phyloP scores from a whole-genome alignment of 1,139 yeast species.

The Geotrichum citri-aurantii region DNA sequence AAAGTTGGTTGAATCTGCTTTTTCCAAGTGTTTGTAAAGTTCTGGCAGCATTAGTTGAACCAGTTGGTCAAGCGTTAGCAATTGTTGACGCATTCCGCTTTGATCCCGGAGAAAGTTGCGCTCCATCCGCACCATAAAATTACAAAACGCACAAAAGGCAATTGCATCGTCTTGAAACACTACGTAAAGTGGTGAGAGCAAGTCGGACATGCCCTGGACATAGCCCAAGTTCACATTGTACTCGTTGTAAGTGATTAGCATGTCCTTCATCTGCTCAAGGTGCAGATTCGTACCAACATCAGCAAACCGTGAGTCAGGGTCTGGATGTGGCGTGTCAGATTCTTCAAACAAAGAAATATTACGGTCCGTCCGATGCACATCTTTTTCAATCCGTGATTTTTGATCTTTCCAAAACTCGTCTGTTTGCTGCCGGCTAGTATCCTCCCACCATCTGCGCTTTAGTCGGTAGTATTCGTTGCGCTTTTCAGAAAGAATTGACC shows the following conservation, averaged over 20 bases:
- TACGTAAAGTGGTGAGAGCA: constrained; percentile 80
- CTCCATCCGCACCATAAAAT: constrained; percentile 93
- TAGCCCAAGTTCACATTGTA: constrained; percentile 80
- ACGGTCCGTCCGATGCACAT: constrained; percentile 87
- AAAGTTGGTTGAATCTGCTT: constrained; percentile 82
- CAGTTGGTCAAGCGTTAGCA: constrained; percentile 73
- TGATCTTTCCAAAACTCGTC: constrained; percentile 86
- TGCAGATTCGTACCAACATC: constrained; percentile 58
- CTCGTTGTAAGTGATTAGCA: constrained; percentile 80
- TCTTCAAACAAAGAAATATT: constrained; percentile 59
- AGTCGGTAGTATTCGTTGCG: constrained; percentile 59
- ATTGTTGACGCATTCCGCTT: constrained; percentile 86
- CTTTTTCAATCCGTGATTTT: constrained; percentile 83
- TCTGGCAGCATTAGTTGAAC: constrained; percentile 86
- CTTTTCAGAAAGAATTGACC: constrained; percentile 50
- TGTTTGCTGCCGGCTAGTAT: constrained; percentile 48
- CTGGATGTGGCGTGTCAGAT: constrained; percentile 46
- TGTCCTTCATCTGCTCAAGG: constrained; percentile 64
- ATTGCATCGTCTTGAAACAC: constrained; percentile 70
- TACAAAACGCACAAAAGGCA: constrained; percentile 83
- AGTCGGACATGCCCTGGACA: constrained; percentile 97
- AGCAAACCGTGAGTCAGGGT: constrained; percentile 48
- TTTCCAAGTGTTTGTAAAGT: constrained; percentile 71
- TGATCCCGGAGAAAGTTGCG: constrained; percentile 88
- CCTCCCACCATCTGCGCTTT: constrained; percentile 64